Percentiles rank a stretch among this genome's conserved stretches.
Conservation (phyloP, 2,329 filamentous ascomycete genomes). For the Fusarium ambrosium region DNA sequence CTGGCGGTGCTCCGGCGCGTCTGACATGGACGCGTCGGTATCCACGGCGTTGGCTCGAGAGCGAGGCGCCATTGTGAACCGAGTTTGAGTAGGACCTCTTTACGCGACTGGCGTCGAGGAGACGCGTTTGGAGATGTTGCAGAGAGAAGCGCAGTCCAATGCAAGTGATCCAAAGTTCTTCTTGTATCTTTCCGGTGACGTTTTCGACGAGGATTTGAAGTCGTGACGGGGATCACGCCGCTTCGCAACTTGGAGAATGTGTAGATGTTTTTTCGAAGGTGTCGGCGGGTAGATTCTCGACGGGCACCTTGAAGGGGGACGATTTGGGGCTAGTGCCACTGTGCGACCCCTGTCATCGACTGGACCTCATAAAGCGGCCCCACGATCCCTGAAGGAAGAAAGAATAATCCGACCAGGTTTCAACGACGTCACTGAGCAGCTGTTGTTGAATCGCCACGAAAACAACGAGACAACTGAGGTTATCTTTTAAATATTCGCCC, state of each 20-base stretch:
- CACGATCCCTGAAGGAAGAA: conserved; percentile 45
- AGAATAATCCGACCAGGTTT: conserved; percentile 41
- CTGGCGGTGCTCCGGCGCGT: conserved; percentile 64
- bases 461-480: not conserved
- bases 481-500: not conserved
- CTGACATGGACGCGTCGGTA: conserved; percentile 74
- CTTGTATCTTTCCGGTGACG: not conserved
- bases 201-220: conserved; percentile 18
- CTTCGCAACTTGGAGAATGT: conserved; percentile 28
- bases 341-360: conserved; percentile 41
- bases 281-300: conserved; percentile 52
- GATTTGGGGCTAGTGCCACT: conserved; percentile 51
- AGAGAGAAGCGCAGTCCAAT: conserved; percentile 25
- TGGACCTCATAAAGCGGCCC: conserved; percentile 28
- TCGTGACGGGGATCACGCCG: conserved; percentile 22
- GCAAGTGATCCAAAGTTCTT: not conserved
- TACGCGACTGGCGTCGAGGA: conserved; percentile 63
- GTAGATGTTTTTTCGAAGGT: conserved; percentile 53
- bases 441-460: not conserved
- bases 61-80: conserved; percentile 67
- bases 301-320: conserved; percentile 52
- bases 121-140: conserved; percentile 60
- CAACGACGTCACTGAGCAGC: conserved; percentile 43
- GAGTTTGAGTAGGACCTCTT: conserved; percentile 56
- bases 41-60: conserved; percentile 67